These are phyloP conservation scores for Artemisia annua DNA, from an alignment of 129 eudicot genomes.

Conservation along the genomic window DNA sequence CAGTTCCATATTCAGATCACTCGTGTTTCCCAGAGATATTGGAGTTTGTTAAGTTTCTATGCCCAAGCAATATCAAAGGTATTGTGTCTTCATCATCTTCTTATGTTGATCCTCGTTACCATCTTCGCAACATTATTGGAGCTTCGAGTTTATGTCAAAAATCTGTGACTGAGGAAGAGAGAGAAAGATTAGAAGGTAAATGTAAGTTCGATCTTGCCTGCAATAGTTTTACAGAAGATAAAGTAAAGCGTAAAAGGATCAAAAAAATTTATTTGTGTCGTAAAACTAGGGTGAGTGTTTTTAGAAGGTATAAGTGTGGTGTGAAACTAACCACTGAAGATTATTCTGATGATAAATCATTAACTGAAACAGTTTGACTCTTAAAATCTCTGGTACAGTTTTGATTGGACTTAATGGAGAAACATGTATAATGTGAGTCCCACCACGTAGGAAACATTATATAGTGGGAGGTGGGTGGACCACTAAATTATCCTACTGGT, in stretches of 20 bases:
- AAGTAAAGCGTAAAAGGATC: conserved; percentile 34
- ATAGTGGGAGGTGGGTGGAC: not conserved
- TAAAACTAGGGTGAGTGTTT: conserved; percentile 46
- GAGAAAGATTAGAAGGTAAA: conserved; percentile 33
- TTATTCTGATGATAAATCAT: conserved; percentile 30
- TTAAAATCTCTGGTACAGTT: not conserved
- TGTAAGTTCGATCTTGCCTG: conserved; percentile 23
- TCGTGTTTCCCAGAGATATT: conserved; percentile 69
- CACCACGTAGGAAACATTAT: not conserved
- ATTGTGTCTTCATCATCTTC: conserved; percentile 70
- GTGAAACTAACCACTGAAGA: conserved; percentile 41
- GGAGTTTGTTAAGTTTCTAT: conserved; percentile 65
- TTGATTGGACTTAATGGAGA: conserved; percentile 2
- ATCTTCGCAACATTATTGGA: conserved; percentile 64
- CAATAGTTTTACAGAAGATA: conserved; percentile 22
- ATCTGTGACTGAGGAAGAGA: conserved; percentile 30
- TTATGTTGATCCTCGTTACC: conserved; percentile 69
- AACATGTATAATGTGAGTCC: not conserved
- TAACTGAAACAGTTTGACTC: not conserved
- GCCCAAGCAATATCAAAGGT: conserved; percentile 66
- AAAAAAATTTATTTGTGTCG: conserved; percentile 28
- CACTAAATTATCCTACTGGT: not conserved
- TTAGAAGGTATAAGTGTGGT: conserved; percentile 57
- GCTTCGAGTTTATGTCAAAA: conserved; percentile 34
- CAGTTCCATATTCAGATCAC: conserved; percentile 20